Percentiles rank a stretch among this genome's conserved stretches.
These are phyloP conservation scores for Fennellomyces sp. DNA, from an alignment of 371 early-diverging fungal species.

Conservation along the genomic window DNA sequence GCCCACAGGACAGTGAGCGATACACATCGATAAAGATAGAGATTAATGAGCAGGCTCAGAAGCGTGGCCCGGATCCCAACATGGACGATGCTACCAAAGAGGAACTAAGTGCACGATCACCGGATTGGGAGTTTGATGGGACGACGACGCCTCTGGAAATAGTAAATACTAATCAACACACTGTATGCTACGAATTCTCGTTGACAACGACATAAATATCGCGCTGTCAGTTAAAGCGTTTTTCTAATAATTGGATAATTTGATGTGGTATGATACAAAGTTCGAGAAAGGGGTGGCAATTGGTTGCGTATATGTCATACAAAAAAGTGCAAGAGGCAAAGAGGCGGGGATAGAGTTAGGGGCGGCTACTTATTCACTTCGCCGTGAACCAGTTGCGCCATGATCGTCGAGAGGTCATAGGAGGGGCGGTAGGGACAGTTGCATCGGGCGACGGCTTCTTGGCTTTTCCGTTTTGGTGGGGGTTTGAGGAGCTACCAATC, in stretches of 20 bases:
- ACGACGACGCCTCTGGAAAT: slow-evolving; percentile 32
- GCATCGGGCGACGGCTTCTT: background rate
- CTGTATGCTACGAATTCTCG: slow-evolving; percentile 51
- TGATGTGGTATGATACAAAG: too few relatives aligned
- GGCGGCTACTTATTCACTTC: background rate
- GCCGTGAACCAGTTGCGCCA: slow-evolving; percentile 15
- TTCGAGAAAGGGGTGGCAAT: too few relatives aligned
- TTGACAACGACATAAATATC: slow-evolving; percentile 2
- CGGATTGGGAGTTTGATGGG: slow-evolving; percentile 33
- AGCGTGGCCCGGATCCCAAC: slow-evolving; percentile 36
- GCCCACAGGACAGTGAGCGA: slow-evolving; percentile 34
- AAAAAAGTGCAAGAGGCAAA: background rate
- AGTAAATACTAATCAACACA: slow-evolving; percentile 51
- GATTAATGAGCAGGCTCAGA: slow-evolving; percentile 51
- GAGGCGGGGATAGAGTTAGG: background rate
- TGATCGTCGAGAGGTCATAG: slow-evolving; percentile 4
- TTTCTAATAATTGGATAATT: too few relatives aligned
- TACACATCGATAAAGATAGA: slow-evolving; percentile 59
- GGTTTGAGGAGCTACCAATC: slow-evolving; percentile 2
- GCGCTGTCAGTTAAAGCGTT: too few relatives aligned
- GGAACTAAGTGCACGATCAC: slow-evolving; percentile 23
- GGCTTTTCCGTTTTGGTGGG: background rate
- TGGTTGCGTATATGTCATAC: too few relatives aligned
- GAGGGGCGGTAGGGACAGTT: background rate
- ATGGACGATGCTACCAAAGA: slow-evolving; percentile 30